Base-by-base conservation (phyloP, 2,329 filamentous ascomycete genomes). In the Aspergillus texensis region DNA sequence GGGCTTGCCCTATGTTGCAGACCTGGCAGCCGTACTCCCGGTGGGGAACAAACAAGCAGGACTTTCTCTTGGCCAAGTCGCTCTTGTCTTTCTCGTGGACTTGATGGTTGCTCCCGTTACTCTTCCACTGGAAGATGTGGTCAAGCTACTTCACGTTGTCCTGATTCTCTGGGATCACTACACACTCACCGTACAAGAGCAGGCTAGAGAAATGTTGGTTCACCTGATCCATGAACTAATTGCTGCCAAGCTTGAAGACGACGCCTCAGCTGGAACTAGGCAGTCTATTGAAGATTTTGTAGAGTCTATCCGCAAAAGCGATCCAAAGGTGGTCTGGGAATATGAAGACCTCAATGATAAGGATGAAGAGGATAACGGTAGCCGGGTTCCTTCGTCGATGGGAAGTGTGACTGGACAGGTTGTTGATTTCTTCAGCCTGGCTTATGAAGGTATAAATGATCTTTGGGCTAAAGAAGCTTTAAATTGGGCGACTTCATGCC, bases 131-230 rank as follows among this genome's bases (percentile, higher is more conserved):
- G 92, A 97, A 54, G 91, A 91, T 70, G 86, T 98, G 3, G 93
- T 94, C 1, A 86, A 96, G 30, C 82, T 99, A 24, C 82, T 99
- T 16, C 95, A 99, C 77, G 92, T 97, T 10, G 90, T 97, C 6
- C 89, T 94, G 14, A 93, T 98, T 4, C 85, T 98, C 1, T 99
- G 95, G 95, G 96, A 99, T 75, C 94, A 98, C 73, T 97, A 99
- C 72, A 97, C 92, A 1, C 89, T 92, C 3, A 86, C 97, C 12
- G 95, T 99, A 1, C 94, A 98, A 76, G 95, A 98, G 69, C 94
- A 99, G 77, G 94, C 96, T 34, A 89, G 94, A 56, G 95, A 99
- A 78, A 97, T 99, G 94, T 86, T 99, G 19, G 94, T 99, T 2
- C 95, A 99, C 80, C 85, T 99, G 21, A 96, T 99, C 54, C 95